Evolutionary conservation across 169 alveolate genomes (phyloP), one percentile per base, ranked within the genome.

Genomic region (Plasmodium malariae): DNA sequence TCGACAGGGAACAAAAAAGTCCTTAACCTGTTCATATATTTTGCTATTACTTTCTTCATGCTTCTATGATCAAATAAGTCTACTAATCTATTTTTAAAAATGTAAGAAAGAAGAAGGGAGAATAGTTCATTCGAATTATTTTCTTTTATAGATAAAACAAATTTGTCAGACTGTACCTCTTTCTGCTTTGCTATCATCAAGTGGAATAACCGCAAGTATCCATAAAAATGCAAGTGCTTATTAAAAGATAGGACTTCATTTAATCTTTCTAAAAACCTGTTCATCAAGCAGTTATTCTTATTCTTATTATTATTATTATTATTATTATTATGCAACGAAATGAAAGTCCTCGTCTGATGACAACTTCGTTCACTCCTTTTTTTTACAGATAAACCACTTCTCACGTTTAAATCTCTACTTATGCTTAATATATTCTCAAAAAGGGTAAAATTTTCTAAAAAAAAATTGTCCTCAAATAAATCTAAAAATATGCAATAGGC

Each of bases 381-480:
- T 57, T 57, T 24, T 26, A 26, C 12, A 21, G 55, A 34, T 7
- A n/a, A 4, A n/a, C 17, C n/a, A 26, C 11, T 48, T 57, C 37
- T 24, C 14, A 26, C 12, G n/a, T 55, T 17, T 7, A n/a, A 4
- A 0, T n/a, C 14, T 5, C 17, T 5, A 36, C 62, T 48, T 28
- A 76, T n/a, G 7, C 21, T 76, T 26, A 62, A 30, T 34, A 76
- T 26, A 37, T 14, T 12, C n/a, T 63, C 54, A 43, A 76, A 76
- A 3, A 6, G 2, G 1, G 32, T n/a, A 19, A 73, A 34, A 11
- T 73, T 2, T 19, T 43, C 51, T 6, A 3, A 17, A 45, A 76
- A 76, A 62, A 76, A 76, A 1, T 17, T 51, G 11, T 76, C 89
- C 45, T 76, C 89, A 55, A 76, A 76, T 6, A 67, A n/a, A 12